These are phyloP conservation scores for Barnettozyma wickerhamii DNA, from an alignment of 805 yeast genomes.

Conservation along the genomic window DNA sequence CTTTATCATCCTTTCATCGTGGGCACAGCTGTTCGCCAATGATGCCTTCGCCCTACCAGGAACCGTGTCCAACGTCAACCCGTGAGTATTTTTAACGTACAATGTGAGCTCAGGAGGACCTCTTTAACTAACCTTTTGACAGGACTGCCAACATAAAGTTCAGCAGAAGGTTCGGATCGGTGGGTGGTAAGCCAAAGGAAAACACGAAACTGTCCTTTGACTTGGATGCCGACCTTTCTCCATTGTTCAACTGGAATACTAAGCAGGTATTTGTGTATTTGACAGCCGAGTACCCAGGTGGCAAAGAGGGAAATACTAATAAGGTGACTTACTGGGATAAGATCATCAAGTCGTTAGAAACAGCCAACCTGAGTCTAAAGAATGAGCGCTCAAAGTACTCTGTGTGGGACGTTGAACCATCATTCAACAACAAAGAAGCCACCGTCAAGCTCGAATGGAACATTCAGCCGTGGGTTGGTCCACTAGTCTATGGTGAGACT, in stretches of 20 bases:
- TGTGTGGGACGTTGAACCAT: slow-evolving; percentile 77
- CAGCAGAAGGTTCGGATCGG: slow-evolving; percentile 66
- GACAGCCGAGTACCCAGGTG: slow-evolving; percentile 70
- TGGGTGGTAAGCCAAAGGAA: slow-evolving; percentile 65
- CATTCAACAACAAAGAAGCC: slow-evolving; percentile 58
- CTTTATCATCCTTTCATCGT: slow-evolving; percentile 44
- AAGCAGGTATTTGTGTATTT: slow-evolving; percentile 91
- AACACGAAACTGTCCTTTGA: slow-evolving; percentile 71
- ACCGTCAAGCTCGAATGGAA: slow-evolving; percentile 78
- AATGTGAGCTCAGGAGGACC: too few species aligned
- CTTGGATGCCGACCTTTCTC: slow-evolving; percentile 66
- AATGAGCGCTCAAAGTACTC: slow-evolving; percentile 69
- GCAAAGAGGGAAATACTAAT: slow-evolving; percentile 38
- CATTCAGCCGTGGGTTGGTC: slow-evolving; percentile 88
- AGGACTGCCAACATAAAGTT: slow-evolving; percentile 40
- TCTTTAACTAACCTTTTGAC: too few species aligned
- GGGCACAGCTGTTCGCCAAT: slow-evolving; percentile 41
- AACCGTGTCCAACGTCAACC: slow-evolving; percentile 31
- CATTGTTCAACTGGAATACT: slow-evolving; percentile 94
- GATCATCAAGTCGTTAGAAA: slow-evolving; percentile 55
- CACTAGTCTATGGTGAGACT: slow-evolving; percentile 64
- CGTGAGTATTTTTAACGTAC: too few species aligned
- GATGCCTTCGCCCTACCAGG: slow-evolving; percentile 42
- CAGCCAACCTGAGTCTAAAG: slow-evolving; percentile 51
- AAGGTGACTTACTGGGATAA: slow-evolving; percentile 89